Base-by-base conservation (phyloP, 2,329 filamentous ascomycete genomes). In the Blastomyces parvus region DNA sequence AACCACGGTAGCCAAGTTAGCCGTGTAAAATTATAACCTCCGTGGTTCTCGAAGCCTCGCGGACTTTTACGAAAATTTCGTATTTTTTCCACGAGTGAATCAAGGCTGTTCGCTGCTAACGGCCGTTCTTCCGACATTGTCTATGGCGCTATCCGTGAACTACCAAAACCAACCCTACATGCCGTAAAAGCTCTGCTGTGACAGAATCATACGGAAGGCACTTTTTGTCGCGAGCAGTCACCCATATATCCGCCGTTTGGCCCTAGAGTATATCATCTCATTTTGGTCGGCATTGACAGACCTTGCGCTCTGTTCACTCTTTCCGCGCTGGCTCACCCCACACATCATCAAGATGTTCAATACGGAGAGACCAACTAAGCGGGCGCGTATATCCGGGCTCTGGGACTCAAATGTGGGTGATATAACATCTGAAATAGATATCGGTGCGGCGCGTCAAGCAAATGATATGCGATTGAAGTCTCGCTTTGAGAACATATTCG, bases 401-500 rank as follows among this genome's bases (percentile, higher is more conserved):
- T 42, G 25, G 25, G 48, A 46, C 14, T 27, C 36, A 4, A 48
- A 57, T 48, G 14, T 11, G 25, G n/a, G 3, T 40, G 38, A 33
- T 19, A 27, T 19, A 19, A 25, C 30, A 4, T 27, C 40, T 22
- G 68, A 71, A 8, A 64, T 68, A 3, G 67, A 71, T 55, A 63
- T 91, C 19, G 80, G 85, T 56, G 79, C 83, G 65, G 85, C 83
- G 58, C 83, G 88, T 67, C 82, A 84, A 59, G 81, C 82, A 62
- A 89, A 91, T 63, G 86, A 90, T 66, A 79, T 82, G 66, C 86
- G 86, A 64, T 83, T 96, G 50, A 93, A 94, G 73, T 87, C 86
- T n/a, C 86, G 86, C 5, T 94, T 96, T 73, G 91, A 96, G 72
- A 80, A 84, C 63, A 96, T 97, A 62, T 96, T 96, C 72, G 84